Base-by-base conservation (phyloP, 2,329 filamentous ascomycete genomes). In the Nectriaceae sp. region DNA sequence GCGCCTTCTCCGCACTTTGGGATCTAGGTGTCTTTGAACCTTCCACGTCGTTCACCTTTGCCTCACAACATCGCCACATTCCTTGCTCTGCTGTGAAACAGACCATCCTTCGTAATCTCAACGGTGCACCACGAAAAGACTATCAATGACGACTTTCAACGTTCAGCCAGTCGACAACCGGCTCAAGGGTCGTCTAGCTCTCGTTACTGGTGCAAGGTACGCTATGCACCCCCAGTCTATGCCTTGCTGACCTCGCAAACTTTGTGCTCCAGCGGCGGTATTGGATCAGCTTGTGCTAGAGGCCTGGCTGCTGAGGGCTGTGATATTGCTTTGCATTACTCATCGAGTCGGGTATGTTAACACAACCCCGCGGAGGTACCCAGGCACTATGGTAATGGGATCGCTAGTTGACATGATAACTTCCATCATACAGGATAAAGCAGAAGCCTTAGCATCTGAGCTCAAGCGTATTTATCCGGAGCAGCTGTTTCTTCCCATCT, bases 241-340 rank as follows among this genome's bases (percentile, higher is more conserved):
- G 8, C 15, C 15, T 15, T 31, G 8, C 15, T 15, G 8, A 31
- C 21, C 18, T 22, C 26, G 19, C 4, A 40, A 13, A n/a, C 20
- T 38, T 18, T 29, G 24, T 31, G 20, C 35, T 20, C 37, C 44
- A 70, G 67, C 31, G 68, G 67, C 41, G 68, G 68, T 3, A 70
- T 70, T 18, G 68, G 68, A 8, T 65, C 65, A 5, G 61, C 61
- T 1, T 63, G 60, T 42, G 68, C 65, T 11, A 61, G 53, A 44
- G 59, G 58, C 3, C 52, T 70, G 41, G 68, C 68, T 16, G 62
- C 65, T 4, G 61, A 70, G 33, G 68, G 68, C 1, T 70, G 68
- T 26, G 66, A 70, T 52, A 55, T 70, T 19, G 64, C 56, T 19
- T 46, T 70, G 20, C 68, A 70, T 46, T 70, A 64, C 45, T 62